These are phyloP conservation scores for Neolentinus lepideus DNA, from an alignment of 1,284 basidiomycete species.

Conservation along the genomic window DNA sequence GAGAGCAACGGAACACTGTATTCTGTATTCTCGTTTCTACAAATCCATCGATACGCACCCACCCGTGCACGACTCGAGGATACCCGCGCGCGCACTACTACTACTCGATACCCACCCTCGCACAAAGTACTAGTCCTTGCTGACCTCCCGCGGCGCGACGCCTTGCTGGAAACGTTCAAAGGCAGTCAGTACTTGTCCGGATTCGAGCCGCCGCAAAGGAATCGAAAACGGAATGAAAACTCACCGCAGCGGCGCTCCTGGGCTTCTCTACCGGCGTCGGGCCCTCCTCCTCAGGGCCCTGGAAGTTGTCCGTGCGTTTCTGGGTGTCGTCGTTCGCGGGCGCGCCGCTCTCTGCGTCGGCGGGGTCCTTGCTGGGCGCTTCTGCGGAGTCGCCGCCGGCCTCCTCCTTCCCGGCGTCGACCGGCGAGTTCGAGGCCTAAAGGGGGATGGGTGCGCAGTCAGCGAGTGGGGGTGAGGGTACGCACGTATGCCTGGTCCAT, in stretches of 20 bases:
- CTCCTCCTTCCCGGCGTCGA: neutral
- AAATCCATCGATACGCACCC: too few relatives aligned
- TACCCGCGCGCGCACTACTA: too few relatives aligned
- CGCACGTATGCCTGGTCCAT: conserved; percentile 18
- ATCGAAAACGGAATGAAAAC: neutral
- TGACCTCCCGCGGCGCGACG: neutral
- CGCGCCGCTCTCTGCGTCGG: neutral
- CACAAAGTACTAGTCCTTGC: neutral
- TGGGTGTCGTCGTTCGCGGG: neutral
- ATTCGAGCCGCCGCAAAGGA: neutral
- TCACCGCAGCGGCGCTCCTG: neutral
- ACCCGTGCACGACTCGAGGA: too few relatives aligned
- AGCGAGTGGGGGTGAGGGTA: neutral
- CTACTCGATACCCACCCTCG: neutral
- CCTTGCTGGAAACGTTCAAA: neutral
- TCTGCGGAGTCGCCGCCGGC: neutral
- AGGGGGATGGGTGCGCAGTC: neutral
- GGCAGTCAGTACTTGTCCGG: too few relatives aligned
- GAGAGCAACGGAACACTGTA: too few relatives aligned
- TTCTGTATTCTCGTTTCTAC: too few relatives aligned
- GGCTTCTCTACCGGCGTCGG: neutral
- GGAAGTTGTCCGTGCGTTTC: neutral
- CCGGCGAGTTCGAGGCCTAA: neutral
- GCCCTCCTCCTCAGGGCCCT: neutral
- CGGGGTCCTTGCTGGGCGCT: neutral